Evolutionary conservation across 2,329 filamentous ascomycete genomes (phyloP).

Genomic region (Xylaria sp.): DNA sequence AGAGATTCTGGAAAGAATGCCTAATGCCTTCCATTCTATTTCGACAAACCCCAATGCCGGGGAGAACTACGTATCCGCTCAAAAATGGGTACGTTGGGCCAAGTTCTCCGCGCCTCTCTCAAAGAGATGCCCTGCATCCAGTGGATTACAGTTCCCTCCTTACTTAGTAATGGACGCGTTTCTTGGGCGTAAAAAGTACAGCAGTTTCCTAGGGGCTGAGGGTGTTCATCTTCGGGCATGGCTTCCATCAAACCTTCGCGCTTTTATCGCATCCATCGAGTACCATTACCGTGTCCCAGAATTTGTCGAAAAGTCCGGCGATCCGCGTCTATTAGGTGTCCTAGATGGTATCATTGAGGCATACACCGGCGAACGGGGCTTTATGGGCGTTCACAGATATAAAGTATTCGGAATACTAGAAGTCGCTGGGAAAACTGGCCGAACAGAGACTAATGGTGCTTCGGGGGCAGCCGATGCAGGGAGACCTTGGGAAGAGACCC

Average conservation of each 20-base stretch:
- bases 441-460: conserved; percentile 58
- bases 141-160: conserved; percentile 57
- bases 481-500: conserved; percentile 57
- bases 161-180: conserved; percentile 62
- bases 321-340: conserved; percentile 57
- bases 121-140: conserved; percentile 56
- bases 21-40: conserved; percentile 60
- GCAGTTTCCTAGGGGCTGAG: conserved; percentile 54
- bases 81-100: conserved; percentile 56
- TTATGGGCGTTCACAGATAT: conserved; percentile 62
- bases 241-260: conserved; percentile 58
- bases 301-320: conserved; percentile 56
- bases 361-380: conserved; percentile 60
- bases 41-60: conserved; percentile 58
- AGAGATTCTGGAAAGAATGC: conserved; percentile 59
- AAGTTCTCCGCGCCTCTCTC: conserved; percentile 58
- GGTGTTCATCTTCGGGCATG: conserved; percentile 59
- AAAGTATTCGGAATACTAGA: conserved; percentile 63
- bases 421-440: conserved; percentile 58
- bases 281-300: conserved; percentile 60
- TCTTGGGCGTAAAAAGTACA: conserved; percentile 52
- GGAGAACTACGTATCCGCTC: conserved; percentile 55
- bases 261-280: conserved; percentile 61
- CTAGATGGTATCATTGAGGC: conserved; percentile 61
- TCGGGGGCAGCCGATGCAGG: conserved; percentile 51